Evolutionary conservation across 2,329 filamentous ascomycete species (phyloP), one percentile per base, ranked within the genome.

Genomic region (Diaporthe sp.): DNA sequence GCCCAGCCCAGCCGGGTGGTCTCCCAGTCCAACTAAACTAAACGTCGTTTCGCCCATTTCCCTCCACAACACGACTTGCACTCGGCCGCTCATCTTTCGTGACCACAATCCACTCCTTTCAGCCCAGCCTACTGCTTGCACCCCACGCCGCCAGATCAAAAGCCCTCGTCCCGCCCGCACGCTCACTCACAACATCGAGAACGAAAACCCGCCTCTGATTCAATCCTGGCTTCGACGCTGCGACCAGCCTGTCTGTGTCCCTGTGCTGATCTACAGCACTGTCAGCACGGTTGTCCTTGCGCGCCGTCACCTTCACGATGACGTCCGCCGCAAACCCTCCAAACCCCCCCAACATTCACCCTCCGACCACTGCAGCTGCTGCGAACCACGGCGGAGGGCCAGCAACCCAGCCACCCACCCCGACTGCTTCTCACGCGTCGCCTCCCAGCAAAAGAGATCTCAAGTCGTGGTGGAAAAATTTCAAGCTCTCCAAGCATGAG

Each of bases 401-500:
- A 38, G 45, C 55, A 17, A 47, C 61, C 25, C 73, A 76, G 33
- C 73, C 73, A 50, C 74, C 76, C 19, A 74, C 70, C 38, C 64
- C 84, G 82, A 80, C 82, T 85, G 74, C 83, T 82, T 84, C 85
- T 84, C 80, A 88, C 82, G 82, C 89, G 82, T 95, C 94, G 55
- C 94, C 94, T 72, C 95, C 95, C 40, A 95, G 92, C 78, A 97
- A 94, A 86, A 92, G 95, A 82, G 95, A 98, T 83, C 88, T 98
- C 79, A 94, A 95, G 79, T 97, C 94, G 75, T 99, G 97, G 97
- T 98, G 97, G 97, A 98, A 95, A 85, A 92, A 93, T 80, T 98
- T 99, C 86, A 97, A 97, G 86, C 90, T 94, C 71, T 84, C 87
- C 50, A 91, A 88, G 80, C 87, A 88, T 74, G 87, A 90, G 72